Conservation (phyloP, 208 protist genomes). For the Wallacemonas sp. region DNA sequence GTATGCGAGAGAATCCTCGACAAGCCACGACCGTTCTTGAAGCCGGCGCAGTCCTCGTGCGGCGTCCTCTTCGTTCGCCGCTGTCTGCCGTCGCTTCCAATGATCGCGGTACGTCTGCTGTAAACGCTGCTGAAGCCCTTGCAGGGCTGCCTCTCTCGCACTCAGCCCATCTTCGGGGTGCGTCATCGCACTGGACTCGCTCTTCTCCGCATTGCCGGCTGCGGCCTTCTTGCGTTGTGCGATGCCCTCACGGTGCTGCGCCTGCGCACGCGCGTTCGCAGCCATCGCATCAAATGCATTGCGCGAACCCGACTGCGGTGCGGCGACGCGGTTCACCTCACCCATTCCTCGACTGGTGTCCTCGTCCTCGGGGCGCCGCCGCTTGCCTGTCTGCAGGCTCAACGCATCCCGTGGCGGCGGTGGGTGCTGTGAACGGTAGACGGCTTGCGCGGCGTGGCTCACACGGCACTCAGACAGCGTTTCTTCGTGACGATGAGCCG, state of each 20-base stretch:
- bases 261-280: background rate
- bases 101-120: background rate
- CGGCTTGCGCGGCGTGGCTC: background rate
- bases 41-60: background rate
- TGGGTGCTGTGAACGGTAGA: background rate
- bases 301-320: background rate
- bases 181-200: no score
- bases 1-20: constrained; percentile 41
- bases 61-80: background rate
- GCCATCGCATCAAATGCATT: constrained; percentile 2
- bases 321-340: background rate
- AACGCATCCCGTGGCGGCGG: background rate
- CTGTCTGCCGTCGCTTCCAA: background rate
- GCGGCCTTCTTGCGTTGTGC: no score
- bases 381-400: background rate
- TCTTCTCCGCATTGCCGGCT: no score
- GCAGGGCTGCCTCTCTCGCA: background rate
- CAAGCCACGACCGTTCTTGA: constrained; percentile 19
- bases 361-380: no score
- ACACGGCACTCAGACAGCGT: background rate
- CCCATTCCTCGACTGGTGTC: background rate
- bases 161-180: no score
- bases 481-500: background rate
- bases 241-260: no score
- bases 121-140: background rate